Base-by-base conservation (phyloP, 805 yeast genomes). In the Diddensiella caesifluorescens region DNA sequence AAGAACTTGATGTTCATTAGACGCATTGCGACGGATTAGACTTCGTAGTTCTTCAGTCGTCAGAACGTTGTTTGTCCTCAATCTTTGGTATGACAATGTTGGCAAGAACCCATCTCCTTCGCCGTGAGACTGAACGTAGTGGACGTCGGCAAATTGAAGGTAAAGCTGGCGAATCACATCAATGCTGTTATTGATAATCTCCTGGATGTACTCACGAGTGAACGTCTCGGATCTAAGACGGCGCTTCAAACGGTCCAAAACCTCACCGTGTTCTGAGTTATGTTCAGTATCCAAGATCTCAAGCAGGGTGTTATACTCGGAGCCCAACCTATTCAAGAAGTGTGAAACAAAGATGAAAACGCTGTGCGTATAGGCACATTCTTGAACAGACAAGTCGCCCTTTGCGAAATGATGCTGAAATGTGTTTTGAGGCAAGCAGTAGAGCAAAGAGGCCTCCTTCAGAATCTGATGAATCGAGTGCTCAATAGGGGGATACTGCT, bases 321-420 rank as follows among this genome's bases (percentile, higher is more conserved):
- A 79, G 22, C 97, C 97, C 59, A 90, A 73, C 60, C 97, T 76
- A 70, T 92, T 92, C 63, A 90, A 74, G 68, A 90, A 92, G 65
- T 92, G 97, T 26, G 95, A 82, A 38, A 87, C 95, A 60, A 92
- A 90, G 47, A 87, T 84, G 34, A 84, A 82, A 55, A 90, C 95
- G 63, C 88, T 83, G 63, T 90, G 97, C 34, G 97, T 94, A 61
- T 92, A 92, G 44, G 88, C 81, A 35, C 89, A 79, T 67, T 92
- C 98, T 67, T 90, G 97, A 53, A 94, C 79, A 1, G 97, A 88
- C 63, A 90, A 74, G 51, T 79, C 79, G 41, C 90, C 83, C 38
- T 70, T 62, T 48, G 82, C 79, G 59, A 89, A 89, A 44, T 79
- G 71, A 40, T 74, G 73, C 53, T 79, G 80, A 71, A 89, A 90